phyloP scores from a whole-genome alignment of 306 rosid species.

The Quercus glauca region DNA sequence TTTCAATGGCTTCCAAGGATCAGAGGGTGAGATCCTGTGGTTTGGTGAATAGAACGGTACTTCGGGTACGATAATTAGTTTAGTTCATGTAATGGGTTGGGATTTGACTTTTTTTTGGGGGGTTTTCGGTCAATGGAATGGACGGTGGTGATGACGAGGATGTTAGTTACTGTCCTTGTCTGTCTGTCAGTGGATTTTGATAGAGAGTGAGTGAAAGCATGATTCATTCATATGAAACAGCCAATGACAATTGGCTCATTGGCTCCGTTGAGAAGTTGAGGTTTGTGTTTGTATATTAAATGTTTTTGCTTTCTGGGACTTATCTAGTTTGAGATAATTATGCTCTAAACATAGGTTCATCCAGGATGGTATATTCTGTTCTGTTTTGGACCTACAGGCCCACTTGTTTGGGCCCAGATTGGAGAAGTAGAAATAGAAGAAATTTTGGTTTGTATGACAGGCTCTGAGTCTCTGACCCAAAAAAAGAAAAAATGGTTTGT shows the following conservation, averaged over 20 bases:
- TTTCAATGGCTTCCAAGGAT: conserved; percentile 26
- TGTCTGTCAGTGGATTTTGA: neutral
- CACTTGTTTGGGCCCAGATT: too few species aligned
- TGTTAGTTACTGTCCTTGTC: neutral
- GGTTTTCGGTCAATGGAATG: conserved; percentile 30
- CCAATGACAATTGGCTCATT: neutral
- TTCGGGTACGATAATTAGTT: neutral
- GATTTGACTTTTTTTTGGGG: conserved; percentile 15
- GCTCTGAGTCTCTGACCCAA: too few species aligned
- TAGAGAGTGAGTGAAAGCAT: neutral
- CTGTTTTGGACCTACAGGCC: too few species aligned
- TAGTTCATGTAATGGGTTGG: neutral
- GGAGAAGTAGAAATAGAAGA: too few species aligned
- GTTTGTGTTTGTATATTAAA: neutral
- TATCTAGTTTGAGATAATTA: too few species aligned
- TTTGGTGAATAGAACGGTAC: neutral
- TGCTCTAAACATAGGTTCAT: neutral
- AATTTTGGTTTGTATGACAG: too few species aligned
- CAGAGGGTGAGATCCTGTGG: conserved; percentile 17
- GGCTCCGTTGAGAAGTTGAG: neutral
- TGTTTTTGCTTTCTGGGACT: neutral
- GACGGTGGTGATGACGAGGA: conserved; percentile 32
- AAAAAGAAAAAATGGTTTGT: too few species aligned
- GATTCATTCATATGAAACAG: neutral
- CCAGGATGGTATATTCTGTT: neutral